Evolutionary conservation across 2,329 filamentous ascomycete genomes (phyloP).

Genomic region (Huntiella omanensis): DNA sequence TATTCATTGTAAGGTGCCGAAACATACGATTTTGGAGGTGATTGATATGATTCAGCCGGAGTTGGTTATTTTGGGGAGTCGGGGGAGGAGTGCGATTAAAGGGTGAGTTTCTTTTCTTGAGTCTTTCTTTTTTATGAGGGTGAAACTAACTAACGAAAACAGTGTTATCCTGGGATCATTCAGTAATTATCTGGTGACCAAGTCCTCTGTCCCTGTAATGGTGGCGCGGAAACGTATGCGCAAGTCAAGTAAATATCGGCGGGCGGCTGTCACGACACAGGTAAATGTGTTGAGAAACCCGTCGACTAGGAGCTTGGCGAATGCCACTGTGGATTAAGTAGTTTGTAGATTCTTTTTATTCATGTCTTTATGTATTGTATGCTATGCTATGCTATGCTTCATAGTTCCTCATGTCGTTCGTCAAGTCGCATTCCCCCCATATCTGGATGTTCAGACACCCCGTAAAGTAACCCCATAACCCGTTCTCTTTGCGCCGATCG

Average conservation of each 20-base stretch:
- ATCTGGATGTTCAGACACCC: constrained; percentile 15
- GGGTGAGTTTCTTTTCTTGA: constrained; percentile 39
- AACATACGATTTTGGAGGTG: constrained; percentile 90
- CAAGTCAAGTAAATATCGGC: constrained; percentile 70
- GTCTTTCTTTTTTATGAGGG: background rate
- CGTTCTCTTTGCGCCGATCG: constrained; percentile 66
- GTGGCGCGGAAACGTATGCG: constrained; percentile 78
- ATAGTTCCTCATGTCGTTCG: background rate
- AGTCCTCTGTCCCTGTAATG: constrained; percentile 95
- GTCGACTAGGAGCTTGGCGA: constrained; percentile 44
- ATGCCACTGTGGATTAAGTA: constrained; percentile 53
- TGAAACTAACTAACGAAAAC: constrained; percentile 18
- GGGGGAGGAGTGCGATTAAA: constrained; percentile 80
- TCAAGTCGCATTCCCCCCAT: background rate
- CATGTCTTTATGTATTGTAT: background rate
- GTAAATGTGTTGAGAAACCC: constrained; percentile 68
- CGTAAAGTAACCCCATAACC: constrained; percentile 64
- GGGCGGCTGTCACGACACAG: constrained; percentile 44
- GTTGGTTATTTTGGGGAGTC: constrained; percentile 77
- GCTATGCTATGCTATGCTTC: background rate
- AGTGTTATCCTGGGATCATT: constrained; percentile 92
- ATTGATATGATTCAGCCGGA: constrained; percentile 88
- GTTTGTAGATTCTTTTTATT: background rate
- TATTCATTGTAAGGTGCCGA: constrained; percentile 93
- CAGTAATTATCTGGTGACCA: constrained; percentile 91